Evolutionary conservation across 768 basidiomycete species (phyloP).

Genomic region (Tephrocybe sp.): DNA sequence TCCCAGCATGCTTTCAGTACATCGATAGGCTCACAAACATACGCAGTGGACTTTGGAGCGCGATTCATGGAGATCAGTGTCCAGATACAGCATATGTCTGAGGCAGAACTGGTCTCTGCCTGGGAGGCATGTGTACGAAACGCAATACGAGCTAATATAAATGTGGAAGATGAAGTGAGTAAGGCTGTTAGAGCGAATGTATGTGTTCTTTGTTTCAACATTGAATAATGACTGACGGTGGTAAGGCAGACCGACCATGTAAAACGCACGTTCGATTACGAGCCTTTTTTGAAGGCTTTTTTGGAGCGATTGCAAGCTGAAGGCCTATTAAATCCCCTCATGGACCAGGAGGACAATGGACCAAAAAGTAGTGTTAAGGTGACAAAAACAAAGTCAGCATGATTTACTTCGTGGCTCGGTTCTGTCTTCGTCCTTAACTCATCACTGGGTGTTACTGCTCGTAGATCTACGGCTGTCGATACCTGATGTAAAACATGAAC

Average conservation of each 20-base stretch:
- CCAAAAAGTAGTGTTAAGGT: slow-evolving; percentile 23
- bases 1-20: slow-evolving; percentile 29
- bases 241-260: slow-evolving; percentile 48
- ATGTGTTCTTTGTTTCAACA: slow-evolving; percentile 18
- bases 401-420: not conserved
- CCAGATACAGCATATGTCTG: slow-evolving; percentile 42
- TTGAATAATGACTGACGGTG: slow-evolving; percentile 2
- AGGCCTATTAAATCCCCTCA: slow-evolving; percentile 42
- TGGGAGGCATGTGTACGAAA: slow-evolving; percentile 49
- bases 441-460: not conserved
- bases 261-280: slow-evolving; percentile 61
- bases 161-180: slow-evolving; percentile 48
- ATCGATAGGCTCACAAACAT: slow-evolving; percentile 28
- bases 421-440: not conserved
- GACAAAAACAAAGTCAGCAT: slow-evolving; percentile 3
- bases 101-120: slow-evolving; percentile 30
- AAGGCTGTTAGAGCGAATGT: slow-evolving; percentile 46
- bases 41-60: slow-evolving; percentile 43
- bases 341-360: slow-evolving; percentile 36
- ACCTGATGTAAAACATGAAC: no score
- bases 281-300: slow-evolving; percentile 54
- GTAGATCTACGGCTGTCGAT: not conserved
- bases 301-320: slow-evolving; percentile 40
- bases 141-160: slow-evolving; percentile 36
- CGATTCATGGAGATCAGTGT: slow-evolving; percentile 41